Percentiles rank a stretch among this genome's conserved stretches.
phyloP scores from a whole-genome alignment of 2,329 filamentous ascomycete genomes.

The Achaetomium macrosporum region DNA sequence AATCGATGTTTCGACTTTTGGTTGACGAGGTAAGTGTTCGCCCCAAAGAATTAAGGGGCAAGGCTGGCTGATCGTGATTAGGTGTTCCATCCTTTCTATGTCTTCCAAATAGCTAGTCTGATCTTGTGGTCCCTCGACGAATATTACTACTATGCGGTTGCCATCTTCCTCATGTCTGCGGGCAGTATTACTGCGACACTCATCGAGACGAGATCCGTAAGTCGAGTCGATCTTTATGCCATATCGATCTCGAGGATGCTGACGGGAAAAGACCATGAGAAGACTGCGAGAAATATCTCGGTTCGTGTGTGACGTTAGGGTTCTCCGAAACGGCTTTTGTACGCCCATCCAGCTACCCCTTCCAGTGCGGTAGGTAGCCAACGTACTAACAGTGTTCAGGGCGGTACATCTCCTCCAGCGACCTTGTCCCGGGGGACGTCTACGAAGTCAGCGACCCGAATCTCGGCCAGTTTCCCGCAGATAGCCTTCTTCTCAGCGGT shows the following conservation, averaged over 20 bases:
- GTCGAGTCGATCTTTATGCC: constrained; percentile 27
- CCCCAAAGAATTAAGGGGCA: neutral
- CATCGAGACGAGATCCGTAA: constrained; percentile 76
- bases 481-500: constrained; percentile 83
- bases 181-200: constrained; percentile 87
- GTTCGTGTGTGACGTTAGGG: constrained; percentile 92
- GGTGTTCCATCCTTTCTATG: constrained; percentile 95
- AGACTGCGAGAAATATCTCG: constrained; percentile 84
- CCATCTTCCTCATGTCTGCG: constrained; percentile 91
- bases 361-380: neutral
- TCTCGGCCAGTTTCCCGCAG: constrained; percentile 80
- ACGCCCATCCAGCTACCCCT: constrained; percentile 29
- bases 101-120: constrained; percentile 94
- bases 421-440: constrained; percentile 90
- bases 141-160: constrained; percentile 96
- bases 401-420: constrained; percentile 78
- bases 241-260: constrained; percentile 1
- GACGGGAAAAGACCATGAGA: constrained; percentile 64
- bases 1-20: constrained; percentile 73
- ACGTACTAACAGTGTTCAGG: constrained; percentile 32
- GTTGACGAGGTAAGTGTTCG: constrained; percentile 65
- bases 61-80: constrained; percentile 32
- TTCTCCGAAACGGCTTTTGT: constrained; percentile 93
- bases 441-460: constrained; percentile 96
- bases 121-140: constrained; percentile 91